Evolutionary conservation across 83 land plant genomes (phyloP).

Genomic region (Diphasiastrum complanatum): DNA sequence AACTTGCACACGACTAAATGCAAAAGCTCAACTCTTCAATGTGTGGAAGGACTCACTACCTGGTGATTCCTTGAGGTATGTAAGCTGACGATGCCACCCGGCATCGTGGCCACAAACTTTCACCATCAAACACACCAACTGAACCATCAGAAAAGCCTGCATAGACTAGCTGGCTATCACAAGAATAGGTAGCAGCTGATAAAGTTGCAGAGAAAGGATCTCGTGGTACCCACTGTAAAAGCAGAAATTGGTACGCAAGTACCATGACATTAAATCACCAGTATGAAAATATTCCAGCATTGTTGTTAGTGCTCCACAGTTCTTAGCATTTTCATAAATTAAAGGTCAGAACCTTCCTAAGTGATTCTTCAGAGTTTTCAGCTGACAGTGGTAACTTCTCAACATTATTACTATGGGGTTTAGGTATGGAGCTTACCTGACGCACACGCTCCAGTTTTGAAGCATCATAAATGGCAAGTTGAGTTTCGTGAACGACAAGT

Average conservation of each 20-base stretch:
- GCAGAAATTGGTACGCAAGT: too few species aligned
- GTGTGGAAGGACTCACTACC: neutral
- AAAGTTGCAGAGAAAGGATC: constrained; percentile 9
- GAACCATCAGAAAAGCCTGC: constrained; percentile 11
- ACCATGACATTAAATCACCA: too few species aligned
- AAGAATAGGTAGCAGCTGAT: constrained; percentile 8
- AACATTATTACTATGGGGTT: neutral
- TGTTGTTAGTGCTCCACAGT: neutral
- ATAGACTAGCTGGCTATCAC: constrained; percentile 12
- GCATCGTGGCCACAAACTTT: neutral
- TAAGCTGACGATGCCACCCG: constrained; percentile 2
- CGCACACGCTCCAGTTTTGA: constrained; percentile 67
- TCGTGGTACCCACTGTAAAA: constrained; percentile 10
- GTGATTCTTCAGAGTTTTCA: neutral
- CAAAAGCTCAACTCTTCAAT: neutral
- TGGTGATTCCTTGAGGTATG: constrained; percentile 4
- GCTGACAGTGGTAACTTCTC: neutral
- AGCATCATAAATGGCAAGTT: constrained; percentile 69
- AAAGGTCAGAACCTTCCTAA: neutral
- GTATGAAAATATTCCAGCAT: neutral
- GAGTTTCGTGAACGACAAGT: constrained; percentile 68
- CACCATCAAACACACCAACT: constrained; percentile 10
- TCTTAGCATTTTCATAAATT: neutral
- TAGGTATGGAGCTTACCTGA: too few species aligned
- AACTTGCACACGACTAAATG: too few species aligned